These are phyloP conservation scores for Mortierella polycephala DNA, from an alignment of 371 early-diverging fungal genomes.

Conservation along the genomic window DNA sequence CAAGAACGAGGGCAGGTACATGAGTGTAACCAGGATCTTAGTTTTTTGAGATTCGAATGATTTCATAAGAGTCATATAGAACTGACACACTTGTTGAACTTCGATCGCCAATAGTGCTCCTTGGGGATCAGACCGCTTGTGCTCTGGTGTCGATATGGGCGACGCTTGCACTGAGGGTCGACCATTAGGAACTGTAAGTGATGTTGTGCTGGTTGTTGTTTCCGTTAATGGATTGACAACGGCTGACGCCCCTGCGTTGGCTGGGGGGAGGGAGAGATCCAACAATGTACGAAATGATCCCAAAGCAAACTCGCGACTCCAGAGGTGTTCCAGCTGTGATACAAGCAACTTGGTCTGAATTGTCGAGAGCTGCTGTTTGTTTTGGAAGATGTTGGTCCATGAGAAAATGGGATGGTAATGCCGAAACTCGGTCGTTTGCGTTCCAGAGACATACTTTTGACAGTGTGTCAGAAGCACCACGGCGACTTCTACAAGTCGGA, in stretches of 20 bases:
- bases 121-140: slow-evolving; percentile 30
- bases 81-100: slow-evolving; percentile 59
- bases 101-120: slow-evolving; percentile 61
- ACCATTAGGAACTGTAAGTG: background rate
- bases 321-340: slow-evolving; percentile 64
- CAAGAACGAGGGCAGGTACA: slow-evolving; percentile 67
- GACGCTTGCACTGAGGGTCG: too few relatives aligned
- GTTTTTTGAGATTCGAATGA: slow-evolving; percentile 61
- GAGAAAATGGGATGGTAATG: slow-evolving; percentile 75
- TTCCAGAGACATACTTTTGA: slow-evolving; percentile 58
- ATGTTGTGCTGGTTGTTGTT: background rate
- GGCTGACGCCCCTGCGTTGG: slow-evolving; percentile 8
- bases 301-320: slow-evolving; percentile 68
- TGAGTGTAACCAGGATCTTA: slow-evolving; percentile 67
- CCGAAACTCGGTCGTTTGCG: slow-evolving; percentile 56
- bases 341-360: slow-evolving; percentile 60
- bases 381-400: slow-evolving; percentile 68
- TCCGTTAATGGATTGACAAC: slow-evolving; percentile 2
- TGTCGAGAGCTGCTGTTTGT: slow-evolving; percentile 52
- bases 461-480: slow-evolving; percentile 54
- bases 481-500: slow-evolving; percentile 48
- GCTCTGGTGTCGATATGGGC: background rate
- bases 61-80: slow-evolving; percentile 60
- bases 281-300: slow-evolving; percentile 56
- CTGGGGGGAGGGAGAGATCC: slow-evolving; percentile 37